Evolutionary conservation across 345 rosid species (phyloP).

Genomic region (Populus deltoides): DNA sequence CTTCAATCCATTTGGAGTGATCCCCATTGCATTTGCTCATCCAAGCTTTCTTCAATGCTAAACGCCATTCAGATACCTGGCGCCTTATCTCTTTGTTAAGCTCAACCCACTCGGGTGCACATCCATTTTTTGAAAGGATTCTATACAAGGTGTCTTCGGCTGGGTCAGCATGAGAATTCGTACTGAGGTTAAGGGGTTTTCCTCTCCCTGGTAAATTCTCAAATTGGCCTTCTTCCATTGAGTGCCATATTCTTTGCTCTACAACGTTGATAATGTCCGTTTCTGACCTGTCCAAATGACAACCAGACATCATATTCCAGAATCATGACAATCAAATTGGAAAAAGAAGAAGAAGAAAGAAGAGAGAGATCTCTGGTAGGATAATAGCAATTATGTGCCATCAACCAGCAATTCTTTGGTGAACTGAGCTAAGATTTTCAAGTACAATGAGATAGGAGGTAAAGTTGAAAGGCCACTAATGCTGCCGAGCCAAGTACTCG

Average conservation of each 20-base stretch:
- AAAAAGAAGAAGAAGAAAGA: neutral
- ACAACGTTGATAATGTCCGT: conserved; percentile 78
- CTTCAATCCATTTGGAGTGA: conserved; percentile 48
- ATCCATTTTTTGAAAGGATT: conserved; percentile 74
- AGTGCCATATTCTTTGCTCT: conserved; percentile 93
- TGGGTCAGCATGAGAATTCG: conserved; percentile 82
- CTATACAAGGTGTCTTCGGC: conserved; percentile 84
- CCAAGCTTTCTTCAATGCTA: conserved; percentile 77
- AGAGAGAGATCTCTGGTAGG: neutral
- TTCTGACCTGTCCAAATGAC: conserved; percentile 59
- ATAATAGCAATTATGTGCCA: neutral
- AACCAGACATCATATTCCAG: neutral
- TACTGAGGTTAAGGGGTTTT: conserved; percentile 64
- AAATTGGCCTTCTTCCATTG: conserved; percentile 94
- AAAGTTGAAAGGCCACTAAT: too few species aligned
- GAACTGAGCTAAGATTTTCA: too few species aligned
- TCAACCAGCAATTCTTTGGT: neutral
- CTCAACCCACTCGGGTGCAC: conserved; percentile 92
- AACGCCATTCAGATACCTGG: conserved; percentile 61
- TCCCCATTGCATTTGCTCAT: conserved; percentile 40
- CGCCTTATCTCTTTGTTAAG: conserved; percentile 80
- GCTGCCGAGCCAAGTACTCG: too few species aligned
- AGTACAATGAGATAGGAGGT: too few species aligned
- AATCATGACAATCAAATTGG: neutral
- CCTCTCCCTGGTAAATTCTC: conserved; percentile 94